Percentiles rank a stretch among this genome's conserved stretches.
These are phyloP conservation scores for Sporothrix variecibatus DNA, from an alignment of 2,329 filamentous ascomycete genomes.

Conservation along the genomic window DNA sequence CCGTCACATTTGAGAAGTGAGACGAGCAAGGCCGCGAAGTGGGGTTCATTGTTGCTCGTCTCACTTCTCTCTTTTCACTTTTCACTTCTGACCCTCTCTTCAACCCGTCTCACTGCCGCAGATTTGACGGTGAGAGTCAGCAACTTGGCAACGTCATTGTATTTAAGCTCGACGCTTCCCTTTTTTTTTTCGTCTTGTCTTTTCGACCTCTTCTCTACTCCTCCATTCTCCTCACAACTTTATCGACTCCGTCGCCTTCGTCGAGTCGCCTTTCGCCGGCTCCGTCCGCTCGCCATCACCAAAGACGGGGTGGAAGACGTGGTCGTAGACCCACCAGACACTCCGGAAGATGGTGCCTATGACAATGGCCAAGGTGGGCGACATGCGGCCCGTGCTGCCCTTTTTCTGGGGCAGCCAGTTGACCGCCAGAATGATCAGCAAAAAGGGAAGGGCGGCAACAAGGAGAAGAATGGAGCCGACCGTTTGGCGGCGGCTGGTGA, in stretches of 20 bases:
- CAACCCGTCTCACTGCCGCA: too few species aligned
- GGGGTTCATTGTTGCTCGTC: too few species aligned
- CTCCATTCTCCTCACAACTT: background rate
- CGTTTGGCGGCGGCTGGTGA: conserved; percentile 66
- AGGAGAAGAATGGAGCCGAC: conserved; percentile 64
- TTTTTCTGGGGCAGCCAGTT: conserved; percentile 49
- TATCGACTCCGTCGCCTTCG: background rate
- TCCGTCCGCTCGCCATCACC: conserved; percentile 79
- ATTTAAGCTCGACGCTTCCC: too few species aligned
- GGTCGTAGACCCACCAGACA: conserved; percentile 51
- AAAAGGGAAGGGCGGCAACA: conserved; percentile 53
- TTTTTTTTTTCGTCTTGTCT: too few species aligned
- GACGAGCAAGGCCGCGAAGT: too few species aligned
- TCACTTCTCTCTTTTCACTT: too few species aligned
- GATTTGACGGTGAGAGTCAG: too few species aligned
- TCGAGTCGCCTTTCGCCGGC: background rate
- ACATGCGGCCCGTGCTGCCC: conserved; percentile 50
- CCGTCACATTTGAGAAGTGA: too few species aligned
- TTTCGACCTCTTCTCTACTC: background rate
- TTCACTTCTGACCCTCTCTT: too few species aligned
- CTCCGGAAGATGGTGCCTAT: conserved; percentile 55
- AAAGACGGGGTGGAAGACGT: conserved; percentile 61
- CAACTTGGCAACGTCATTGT: too few species aligned
- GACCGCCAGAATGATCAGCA: conserved; percentile 45
- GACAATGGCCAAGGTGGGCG: conserved; percentile 63